phyloP scores from a whole-genome alignment of 176 grass and related monocot species.

The Musa beccarii region DNA sequence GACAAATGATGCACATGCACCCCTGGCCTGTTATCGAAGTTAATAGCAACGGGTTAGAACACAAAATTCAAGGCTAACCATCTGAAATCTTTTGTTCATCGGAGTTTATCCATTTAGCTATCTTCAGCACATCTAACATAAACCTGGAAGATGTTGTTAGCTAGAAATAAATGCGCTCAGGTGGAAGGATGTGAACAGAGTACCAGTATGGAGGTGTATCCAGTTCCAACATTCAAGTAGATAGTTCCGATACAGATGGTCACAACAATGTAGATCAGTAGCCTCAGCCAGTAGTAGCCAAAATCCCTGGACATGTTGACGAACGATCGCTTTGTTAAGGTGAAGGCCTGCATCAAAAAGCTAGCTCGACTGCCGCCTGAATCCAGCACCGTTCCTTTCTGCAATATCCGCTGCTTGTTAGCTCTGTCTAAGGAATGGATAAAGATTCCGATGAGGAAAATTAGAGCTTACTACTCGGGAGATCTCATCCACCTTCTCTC shows the following conservation, averaged over 20 bases:
- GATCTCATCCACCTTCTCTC: slow-evolving; percentile 84
- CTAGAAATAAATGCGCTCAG: no score
- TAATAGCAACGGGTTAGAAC: background rate
- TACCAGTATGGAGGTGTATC: slow-evolving; percentile 93
- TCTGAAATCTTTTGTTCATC: no score
- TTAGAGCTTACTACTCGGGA: slow-evolving; percentile 55
- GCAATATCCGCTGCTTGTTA: slow-evolving; percentile 15
- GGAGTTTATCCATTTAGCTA: no score
- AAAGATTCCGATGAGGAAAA: background rate
- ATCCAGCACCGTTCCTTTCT: slow-evolving; percentile 90
- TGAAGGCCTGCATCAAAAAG: slow-evolving; percentile 87
- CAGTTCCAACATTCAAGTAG: slow-evolving; percentile 83
- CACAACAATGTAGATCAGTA: slow-evolving; percentile 84
- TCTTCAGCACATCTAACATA: no score
- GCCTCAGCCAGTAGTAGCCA: slow-evolving; percentile 96
- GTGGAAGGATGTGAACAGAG: background rate
- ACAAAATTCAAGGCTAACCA: background rate
- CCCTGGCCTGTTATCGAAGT: slow-evolving; percentile 45
- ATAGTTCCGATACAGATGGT: slow-evolving; percentile 97
- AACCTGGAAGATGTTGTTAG: no score
- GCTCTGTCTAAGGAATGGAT: background rate
- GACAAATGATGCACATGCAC: slow-evolving; percentile 69
- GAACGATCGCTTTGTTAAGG: slow-evolving; percentile 83
- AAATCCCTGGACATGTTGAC: slow-evolving; percentile 97
- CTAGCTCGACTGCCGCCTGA: slow-evolving; percentile 82